Conservation (phyloP, 1,284 basidiomycete species). For the Ganoderma sinense region DNA sequence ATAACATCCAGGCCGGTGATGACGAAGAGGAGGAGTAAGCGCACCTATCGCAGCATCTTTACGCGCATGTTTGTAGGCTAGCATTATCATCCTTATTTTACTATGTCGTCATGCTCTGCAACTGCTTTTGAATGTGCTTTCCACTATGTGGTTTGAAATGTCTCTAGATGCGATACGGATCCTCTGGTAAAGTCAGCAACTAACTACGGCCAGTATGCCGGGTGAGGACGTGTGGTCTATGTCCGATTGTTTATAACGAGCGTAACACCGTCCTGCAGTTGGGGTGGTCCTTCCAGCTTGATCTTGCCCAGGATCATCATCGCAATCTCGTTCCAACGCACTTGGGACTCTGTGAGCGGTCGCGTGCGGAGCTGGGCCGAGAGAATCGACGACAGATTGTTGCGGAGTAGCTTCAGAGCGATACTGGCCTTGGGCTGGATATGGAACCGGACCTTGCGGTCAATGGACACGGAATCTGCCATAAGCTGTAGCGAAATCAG, state of each 20-base stretch:
- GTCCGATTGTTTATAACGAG: slow-evolving; percentile 36
- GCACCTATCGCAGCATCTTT: slow-evolving; percentile 11
- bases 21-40: slow-evolving; percentile 30
- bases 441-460: slow-evolving; percentile 85
- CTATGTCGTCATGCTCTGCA: slow-evolving; percentile 30
- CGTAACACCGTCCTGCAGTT: slow-evolving; percentile 37
- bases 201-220: slow-evolving; percentile 66
- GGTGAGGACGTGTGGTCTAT: background rate
- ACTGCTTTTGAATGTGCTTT: slow-evolving; percentile 25
- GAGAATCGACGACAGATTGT: slow-evolving; percentile 70
- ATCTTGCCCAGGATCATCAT: slow-evolving; percentile 65
- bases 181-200: slow-evolving; percentile 81
- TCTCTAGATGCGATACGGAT: background rate
- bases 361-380: slow-evolving; percentile 72
- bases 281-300: slow-evolving; percentile 43
- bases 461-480: slow-evolving; percentile 79
- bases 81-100: slow-evolving; percentile 20
- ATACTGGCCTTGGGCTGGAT: slow-evolving; percentile 77
- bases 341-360: slow-evolving; percentile 63
- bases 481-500: slow-evolving; percentile 57
- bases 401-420: slow-evolving; percentile 84
- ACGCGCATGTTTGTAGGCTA: slow-evolving; percentile 31
- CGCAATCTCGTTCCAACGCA: slow-evolving; percentile 77
- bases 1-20: slow-evolving; percentile 79
- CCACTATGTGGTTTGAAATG: background rate